These are phyloP conservation scores for Blumeria hordei DNA, from an alignment of 2,329 filamentous ascomycete genomes.

Conservation along the genomic window DNA sequence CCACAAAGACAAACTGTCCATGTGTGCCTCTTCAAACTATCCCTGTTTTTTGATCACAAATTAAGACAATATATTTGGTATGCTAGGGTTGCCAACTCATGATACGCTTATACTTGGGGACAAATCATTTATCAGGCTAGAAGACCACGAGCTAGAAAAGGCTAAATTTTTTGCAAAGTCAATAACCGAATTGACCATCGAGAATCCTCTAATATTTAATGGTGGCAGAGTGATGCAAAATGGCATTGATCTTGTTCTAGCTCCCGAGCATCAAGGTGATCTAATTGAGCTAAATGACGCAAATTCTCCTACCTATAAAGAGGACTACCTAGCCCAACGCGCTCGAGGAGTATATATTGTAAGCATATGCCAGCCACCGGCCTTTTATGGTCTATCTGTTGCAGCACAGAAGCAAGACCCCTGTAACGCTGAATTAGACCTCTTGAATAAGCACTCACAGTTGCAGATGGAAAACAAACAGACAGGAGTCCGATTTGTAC, in stretches of 20 bases:
- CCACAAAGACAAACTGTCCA: no score
- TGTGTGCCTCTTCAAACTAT: no score
- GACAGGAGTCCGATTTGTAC: neutral
- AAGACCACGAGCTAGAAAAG: neutral
- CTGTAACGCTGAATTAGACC: neutral
- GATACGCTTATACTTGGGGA: neutral
- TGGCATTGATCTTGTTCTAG: neutral
- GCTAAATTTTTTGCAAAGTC: neutral
- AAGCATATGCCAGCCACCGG: neutral
- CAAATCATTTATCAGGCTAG: neutral
- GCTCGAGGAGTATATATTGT: neutral
- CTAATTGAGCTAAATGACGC: neutral
- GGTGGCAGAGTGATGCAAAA: neutral
- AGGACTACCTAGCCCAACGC: neutral
- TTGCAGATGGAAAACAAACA: neutral
- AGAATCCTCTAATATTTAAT: neutral
- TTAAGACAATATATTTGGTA: no score
- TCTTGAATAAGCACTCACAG: neutral
- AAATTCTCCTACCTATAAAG: neutral
- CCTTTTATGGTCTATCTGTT: neutral
- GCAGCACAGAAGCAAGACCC: neutral
- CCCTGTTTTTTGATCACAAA: no score
- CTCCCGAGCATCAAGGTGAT: neutral
- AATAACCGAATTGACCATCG: neutral
- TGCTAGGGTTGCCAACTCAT: neutral